A percentile compares a stretch with the other conserved stretches of the same genome.
phyloP scores from a whole-genome alignment of 2,329 filamentous ascomycete genomes.

The Clonostachys solani region DNA sequence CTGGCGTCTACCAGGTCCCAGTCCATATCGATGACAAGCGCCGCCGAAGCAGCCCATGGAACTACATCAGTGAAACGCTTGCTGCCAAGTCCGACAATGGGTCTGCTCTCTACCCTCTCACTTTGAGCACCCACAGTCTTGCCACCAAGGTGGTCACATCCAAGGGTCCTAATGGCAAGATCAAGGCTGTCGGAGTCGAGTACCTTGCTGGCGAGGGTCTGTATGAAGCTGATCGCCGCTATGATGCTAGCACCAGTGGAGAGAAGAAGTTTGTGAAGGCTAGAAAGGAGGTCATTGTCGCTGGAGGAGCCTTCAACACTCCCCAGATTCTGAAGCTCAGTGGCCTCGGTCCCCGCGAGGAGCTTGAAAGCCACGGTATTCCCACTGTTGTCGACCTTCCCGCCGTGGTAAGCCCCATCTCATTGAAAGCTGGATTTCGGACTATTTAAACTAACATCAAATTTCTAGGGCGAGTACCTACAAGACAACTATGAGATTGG shows the following conservation, averaged over 20 bases:
- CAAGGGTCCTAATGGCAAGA: slow-evolving; percentile 7
- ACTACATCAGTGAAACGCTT: not conserved
- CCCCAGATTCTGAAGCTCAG: slow-evolving; percentile 49
- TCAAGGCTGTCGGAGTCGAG: slow-evolving; percentile 30
- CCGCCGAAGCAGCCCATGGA: not conserved
- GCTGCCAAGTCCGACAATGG: not conserved
- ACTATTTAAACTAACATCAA: not conserved
- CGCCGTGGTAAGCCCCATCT: slow-evolving; percentile 36
- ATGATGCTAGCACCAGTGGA: not conserved
- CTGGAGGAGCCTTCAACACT: slow-evolving; percentile 47
- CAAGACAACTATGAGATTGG: slow-evolving; percentile 48
- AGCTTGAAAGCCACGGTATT: slow-evolving; percentile 30
- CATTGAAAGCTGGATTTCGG: too few species aligned
- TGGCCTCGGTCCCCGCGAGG: slow-evolving; percentile 35
- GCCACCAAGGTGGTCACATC: slow-evolving; percentile 3
- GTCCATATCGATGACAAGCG: not conserved
- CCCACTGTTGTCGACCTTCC: slow-evolving; percentile 46
- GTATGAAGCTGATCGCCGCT: slow-evolving; percentile 9
- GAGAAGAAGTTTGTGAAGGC: not conserved
- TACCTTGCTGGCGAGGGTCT: slow-evolving; percentile 10
- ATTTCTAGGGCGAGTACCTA: slow-evolving; percentile 39
- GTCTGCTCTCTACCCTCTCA: slow-evolving; percentile 2
- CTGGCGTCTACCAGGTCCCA: slow-evolving; percentile 12
- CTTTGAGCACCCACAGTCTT: slow-evolving; percentile 3
- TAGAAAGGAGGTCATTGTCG: slow-evolving; percentile 37